Conservation (phyloP, 108 stramenopile genomes). For the Schizochytrium sp. region DNA sequence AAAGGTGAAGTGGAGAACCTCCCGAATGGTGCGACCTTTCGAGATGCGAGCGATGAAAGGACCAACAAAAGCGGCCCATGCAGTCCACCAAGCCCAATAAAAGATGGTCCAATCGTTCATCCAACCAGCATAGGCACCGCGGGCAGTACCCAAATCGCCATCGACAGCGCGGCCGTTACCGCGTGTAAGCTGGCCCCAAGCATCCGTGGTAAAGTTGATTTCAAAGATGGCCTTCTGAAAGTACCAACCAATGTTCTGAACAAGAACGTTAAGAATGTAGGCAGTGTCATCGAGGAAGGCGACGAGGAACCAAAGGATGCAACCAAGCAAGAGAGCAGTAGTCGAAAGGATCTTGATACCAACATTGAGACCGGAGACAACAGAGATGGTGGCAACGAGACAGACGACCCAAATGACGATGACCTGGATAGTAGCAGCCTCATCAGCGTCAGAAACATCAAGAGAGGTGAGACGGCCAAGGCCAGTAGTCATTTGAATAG, state of each 20-base stretch:
- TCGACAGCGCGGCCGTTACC: constrained; percentile 71
- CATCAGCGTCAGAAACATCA: not conserved
- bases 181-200: constrained; percentile 46
- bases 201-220: constrained; percentile 56
- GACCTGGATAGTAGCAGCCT: constrained; percentile 25
- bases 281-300: constrained; percentile 79
- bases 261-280: constrained; percentile 74
- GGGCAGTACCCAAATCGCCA: too few species aligned
- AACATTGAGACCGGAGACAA: constrained; percentile 75
- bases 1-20: constrained; percentile 69
- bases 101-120: constrained; percentile 80
- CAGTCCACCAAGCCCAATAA: constrained; percentile 82
- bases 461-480: constrained; percentile 65
- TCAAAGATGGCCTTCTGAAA: constrained; percentile 63
- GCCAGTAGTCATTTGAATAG: constrained; percentile 73
- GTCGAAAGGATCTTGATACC: constrained; percentile 77
- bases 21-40: constrained; percentile 74
- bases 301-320: constrained; percentile 69
- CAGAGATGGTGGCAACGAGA: constrained; percentile 71
- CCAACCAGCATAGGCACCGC: constrained; percentile 72
- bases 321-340: constrained; percentile 73
- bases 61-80: constrained; percentile 81
- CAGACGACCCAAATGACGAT: constrained; percentile 75
- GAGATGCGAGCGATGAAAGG: constrained; percentile 80
- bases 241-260: constrained; percentile 76